Conservation (phyloP, 352 stramenopile species). For the Sclerospora graminicola region DNA sequence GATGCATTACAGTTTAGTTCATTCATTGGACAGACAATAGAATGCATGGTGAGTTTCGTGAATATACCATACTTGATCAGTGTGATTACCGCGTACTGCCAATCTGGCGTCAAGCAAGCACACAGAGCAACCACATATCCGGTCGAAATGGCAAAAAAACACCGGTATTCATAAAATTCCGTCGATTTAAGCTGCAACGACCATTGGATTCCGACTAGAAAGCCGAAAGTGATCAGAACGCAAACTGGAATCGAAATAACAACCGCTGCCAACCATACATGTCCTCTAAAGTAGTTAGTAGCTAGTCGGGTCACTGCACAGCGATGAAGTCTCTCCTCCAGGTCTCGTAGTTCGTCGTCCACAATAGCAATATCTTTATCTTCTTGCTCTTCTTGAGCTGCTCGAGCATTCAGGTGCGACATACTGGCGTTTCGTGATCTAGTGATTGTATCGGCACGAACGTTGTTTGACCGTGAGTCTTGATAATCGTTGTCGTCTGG, state of each 20-base stretch:
- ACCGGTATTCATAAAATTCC: conserved; percentile 40
- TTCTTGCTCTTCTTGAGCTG: conserved; percentile 20
- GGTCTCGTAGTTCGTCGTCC: conserved; percentile 12
- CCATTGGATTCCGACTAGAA: conserved; percentile 22
- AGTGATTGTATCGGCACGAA: too few relatives aligned
- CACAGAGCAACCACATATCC: conserved; percentile 31
- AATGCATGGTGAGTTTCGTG: conserved; percentile 43
- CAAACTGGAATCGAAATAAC: conserved; percentile 23
- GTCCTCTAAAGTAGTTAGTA: conserved; percentile 15
- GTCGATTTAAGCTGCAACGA: conserved; percentile 25
- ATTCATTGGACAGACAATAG: conserved; percentile 49
- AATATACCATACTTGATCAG: conserved; percentile 38
- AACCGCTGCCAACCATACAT: conserved; percentile 35
- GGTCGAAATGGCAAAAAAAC: conserved; percentile 34
- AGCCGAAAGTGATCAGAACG: conserved; percentile 19
- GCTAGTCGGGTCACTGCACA: conserved; percentile 23
- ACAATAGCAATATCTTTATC: conserved; percentile 15
- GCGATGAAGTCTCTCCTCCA: conserved; percentile 11
- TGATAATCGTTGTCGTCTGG: too few relatives aligned
- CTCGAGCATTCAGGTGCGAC: conserved; percentile 1
- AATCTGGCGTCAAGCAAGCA: conserved; percentile 38
- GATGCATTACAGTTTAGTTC: conserved; percentile 29
- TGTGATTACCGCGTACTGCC: conserved; percentile 34
- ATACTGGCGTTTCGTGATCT: too few relatives aligned
- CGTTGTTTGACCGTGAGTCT: too few relatives aligned